These are phyloP conservation scores for Huntiella omanensis DNA, from an alignment of 2,329 filamentous ascomycete species.

Conservation along the genomic window DNA sequence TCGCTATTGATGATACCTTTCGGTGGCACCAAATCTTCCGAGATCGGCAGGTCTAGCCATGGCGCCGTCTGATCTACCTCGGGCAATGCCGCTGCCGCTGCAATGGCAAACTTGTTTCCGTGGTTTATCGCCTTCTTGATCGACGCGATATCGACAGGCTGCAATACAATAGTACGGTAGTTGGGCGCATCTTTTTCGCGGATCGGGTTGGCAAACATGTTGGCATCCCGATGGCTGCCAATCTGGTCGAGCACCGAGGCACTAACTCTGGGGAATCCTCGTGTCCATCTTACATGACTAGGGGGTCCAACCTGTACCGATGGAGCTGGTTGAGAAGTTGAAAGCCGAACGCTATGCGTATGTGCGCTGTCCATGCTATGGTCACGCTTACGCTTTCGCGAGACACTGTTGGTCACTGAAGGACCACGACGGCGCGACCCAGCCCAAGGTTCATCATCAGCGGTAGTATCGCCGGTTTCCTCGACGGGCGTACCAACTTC, in stretches of 20 bases:
- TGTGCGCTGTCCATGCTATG: constrained; percentile 25
- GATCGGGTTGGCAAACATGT: constrained; percentile 59
- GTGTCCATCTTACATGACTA: constrained; percentile 54
- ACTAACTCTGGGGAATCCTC: constrained; percentile 55
- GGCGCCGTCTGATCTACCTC: constrained; percentile 36
- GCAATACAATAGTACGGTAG: constrained; percentile 54
- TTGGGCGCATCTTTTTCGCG: constrained; percentile 59
- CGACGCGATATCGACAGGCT: constrained; percentile 58
- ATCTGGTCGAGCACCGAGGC: constrained; percentile 59
- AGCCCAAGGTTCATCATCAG: constrained; percentile 28
- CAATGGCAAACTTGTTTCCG: constrained; percentile 45
- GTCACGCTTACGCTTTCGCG: constrained; percentile 39
- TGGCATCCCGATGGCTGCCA: constrained; percentile 56
- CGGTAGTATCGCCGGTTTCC: constrained; percentile 35
- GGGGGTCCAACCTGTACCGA: constrained; percentile 24
- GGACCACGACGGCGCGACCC: constrained; percentile 21
- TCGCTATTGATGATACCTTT: constrained; percentile 82
- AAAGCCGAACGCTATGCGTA: constrained; percentile 19
- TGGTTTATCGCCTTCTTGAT: constrained; percentile 60
- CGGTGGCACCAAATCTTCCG: constrained; percentile 63
- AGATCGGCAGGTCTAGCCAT: constrained; percentile 47
- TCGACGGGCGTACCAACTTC: constrained; percentile 40
- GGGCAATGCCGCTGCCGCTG: constrained; percentile 40
- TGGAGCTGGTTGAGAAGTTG: constrained; percentile 21
- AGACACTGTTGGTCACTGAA: constrained; percentile 21